These are phyloP conservation scores for Suillus decipiens DNA, from an alignment of 768 basidiomycete genomes.

Conservation along the genomic window DNA sequence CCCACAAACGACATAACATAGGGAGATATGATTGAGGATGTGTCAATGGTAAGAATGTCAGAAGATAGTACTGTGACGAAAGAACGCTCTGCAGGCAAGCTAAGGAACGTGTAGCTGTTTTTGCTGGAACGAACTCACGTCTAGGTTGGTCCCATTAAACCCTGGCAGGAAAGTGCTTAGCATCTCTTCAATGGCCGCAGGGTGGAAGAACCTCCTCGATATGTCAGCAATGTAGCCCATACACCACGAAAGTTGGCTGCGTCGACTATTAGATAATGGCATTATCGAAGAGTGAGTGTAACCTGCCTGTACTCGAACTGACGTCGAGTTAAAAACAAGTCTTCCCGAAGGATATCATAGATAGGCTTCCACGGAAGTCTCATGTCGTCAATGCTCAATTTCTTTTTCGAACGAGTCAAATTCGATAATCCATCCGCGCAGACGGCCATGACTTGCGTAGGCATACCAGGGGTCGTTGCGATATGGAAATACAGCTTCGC, in stretches of 20 bases:
- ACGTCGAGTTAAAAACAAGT: conserved; percentile 74
- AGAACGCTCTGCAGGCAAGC: conserved; percentile 80
- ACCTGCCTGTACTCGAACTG: conserved; percentile 80
- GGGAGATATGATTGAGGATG: conserved; percentile 85
- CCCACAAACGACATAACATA: conserved; percentile 85
- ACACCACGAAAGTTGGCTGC: conserved; percentile 73
- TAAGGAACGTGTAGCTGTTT: conserved; percentile 25
- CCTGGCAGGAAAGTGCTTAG: conserved; percentile 80
- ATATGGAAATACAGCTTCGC: conserved; percentile 81
- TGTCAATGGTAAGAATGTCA: conserved; percentile 81
- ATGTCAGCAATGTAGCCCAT: conserved; percentile 72
- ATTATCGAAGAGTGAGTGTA: conserved; percentile 1
- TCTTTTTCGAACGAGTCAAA: conserved; percentile 68
- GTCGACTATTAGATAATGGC: background rate
- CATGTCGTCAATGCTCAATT: conserved; percentile 76
- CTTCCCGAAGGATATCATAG: conserved; percentile 66
- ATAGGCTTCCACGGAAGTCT: conserved; percentile 83
- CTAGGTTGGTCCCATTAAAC: conserved; percentile 72
- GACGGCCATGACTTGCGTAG: conserved; percentile 64
- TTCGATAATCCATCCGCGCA: conserved; percentile 63
- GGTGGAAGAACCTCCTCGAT: conserved; percentile 84
- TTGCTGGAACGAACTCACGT: conserved; percentile 48
- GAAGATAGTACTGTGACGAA: conserved; percentile 81
- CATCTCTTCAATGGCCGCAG: conserved; percentile 85
- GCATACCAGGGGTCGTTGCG: conserved; percentile 75